Conservation (phyloP, 306 rosid species). For the Ormosia semicastrata region DNA sequence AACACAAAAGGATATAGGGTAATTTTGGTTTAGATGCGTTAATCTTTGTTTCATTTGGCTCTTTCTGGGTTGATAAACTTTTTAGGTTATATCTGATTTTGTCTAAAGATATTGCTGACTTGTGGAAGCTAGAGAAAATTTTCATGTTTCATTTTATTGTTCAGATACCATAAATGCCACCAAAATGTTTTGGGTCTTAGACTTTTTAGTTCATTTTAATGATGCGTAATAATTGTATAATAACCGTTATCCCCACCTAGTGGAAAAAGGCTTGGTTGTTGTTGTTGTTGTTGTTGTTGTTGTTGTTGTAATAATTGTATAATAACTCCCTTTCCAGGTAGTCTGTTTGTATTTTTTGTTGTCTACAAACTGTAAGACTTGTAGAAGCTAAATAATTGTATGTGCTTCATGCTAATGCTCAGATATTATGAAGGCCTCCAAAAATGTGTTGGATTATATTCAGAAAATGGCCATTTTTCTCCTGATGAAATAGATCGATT, state of each 20-base stretch:
- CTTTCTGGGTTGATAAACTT: background rate
- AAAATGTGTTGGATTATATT: slow-evolving; percentile 73
- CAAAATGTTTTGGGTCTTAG: slow-evolving; percentile 48
- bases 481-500: slow-evolving; percentile 67
- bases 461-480: slow-evolving; percentile 61
- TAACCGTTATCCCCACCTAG: too few species aligned
- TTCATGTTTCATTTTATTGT: slow-evolving; percentile 2
- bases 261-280: too few species aligned
- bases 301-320: background rate
- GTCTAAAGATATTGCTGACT: background rate
- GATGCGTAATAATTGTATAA: background rate
- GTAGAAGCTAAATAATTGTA: background rate
- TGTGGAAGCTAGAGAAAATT: background rate
- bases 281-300: too few species aligned
- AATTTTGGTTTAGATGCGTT: background rate
- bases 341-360: background rate
- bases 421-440: slow-evolving; percentile 96
- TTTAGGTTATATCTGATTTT: background rate
- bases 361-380: background rate
- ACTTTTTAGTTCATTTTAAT: background rate
- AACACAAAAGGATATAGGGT: background rate
- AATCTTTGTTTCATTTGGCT: background rate
- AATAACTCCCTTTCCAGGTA: slow-evolving; percentile 2
- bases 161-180: slow-evolving; percentile 59
- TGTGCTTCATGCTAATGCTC: slow-evolving; percentile 27